Conservation (phyloP, 306 rosid species). For the Citrullus mucosospermus region DNA sequence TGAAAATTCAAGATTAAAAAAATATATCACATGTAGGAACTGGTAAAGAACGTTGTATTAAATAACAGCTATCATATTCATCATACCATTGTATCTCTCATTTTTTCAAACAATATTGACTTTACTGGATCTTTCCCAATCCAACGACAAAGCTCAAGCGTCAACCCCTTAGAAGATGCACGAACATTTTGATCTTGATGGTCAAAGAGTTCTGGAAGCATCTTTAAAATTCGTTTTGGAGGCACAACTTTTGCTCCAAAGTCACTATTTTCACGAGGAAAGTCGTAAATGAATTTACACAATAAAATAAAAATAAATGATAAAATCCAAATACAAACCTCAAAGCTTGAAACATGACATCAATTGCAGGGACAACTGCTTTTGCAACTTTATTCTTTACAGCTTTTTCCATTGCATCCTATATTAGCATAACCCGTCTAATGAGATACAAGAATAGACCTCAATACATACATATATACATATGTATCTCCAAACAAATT, state of each 20-base stretch:
- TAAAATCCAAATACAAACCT: slow-evolving; percentile 39
- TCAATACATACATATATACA: not conserved
- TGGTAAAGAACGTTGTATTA: not conserved
- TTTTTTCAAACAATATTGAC: slow-evolving; percentile 89
- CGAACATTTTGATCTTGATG: slow-evolving; percentile 99
- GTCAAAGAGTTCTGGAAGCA: slow-evolving; percentile 98
- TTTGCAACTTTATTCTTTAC: slow-evolving; percentile 91
- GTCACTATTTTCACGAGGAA: slow-evolving; percentile 38
- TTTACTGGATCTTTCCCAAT: slow-evolving; percentile 98
- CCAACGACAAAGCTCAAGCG: slow-evolving; percentile 99
- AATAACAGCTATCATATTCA: not conserved
- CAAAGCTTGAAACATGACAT: slow-evolving; percentile 98
- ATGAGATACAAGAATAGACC: not conserved
- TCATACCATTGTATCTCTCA: slow-evolving; percentile 97
- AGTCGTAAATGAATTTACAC: not conserved
- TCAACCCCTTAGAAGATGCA: slow-evolving; percentile 93
- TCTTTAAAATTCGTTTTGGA: slow-evolving; percentile 87
- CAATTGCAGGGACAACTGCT: slow-evolving; percentile 98
- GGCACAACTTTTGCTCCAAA: slow-evolving; percentile 85
- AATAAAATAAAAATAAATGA: not conserved
- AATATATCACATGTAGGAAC: not conserved
- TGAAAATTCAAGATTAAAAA: slow-evolving; percentile 14
- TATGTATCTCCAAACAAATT: not conserved
- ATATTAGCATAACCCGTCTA: slow-evolving; percentile 25
- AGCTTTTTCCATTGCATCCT: slow-evolving; percentile 99